Percentiles rank a stretch among this genome's conserved stretches.
Evolutionary conservation across 2,329 filamentous ascomycete species (phyloP).

Genomic region (Sclerotinia spermophila): DNA sequence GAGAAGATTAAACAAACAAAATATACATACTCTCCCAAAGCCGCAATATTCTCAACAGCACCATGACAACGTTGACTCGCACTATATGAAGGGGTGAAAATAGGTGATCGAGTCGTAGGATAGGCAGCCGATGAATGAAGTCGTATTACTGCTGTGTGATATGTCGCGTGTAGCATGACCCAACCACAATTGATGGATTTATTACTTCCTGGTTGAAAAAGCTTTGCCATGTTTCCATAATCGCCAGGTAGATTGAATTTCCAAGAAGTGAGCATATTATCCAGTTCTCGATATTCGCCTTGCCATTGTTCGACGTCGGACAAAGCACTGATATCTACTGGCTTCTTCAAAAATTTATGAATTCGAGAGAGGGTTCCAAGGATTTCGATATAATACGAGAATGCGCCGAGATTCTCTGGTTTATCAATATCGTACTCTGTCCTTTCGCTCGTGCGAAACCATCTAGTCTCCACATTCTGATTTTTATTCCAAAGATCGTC

Average conservation of each 20-base stretch:
- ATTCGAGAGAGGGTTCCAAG: conserved; percentile 83
- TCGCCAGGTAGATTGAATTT: conserved; percentile 79
- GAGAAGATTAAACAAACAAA: not conserved
- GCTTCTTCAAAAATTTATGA: conserved; percentile 82
- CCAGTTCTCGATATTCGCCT: conserved; percentile 77
- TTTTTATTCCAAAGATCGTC: conserved; percentile 85
- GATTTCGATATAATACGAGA: conserved; percentile 88
- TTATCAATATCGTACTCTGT: conserved; percentile 63
- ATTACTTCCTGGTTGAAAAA: conserved; percentile 66
- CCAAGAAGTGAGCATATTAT: conserved; percentile 76
- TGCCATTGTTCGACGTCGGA: conserved; percentile 90
- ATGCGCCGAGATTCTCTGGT: conserved; percentile 79
- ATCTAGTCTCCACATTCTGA: conserved; percentile 76
- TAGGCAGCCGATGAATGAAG: conserved; percentile 91
- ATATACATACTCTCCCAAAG: conserved; percentile 62
- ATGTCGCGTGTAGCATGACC: conserved; percentile 74
- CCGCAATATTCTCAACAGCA: conserved; percentile 78
- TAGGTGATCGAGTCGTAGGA: conserved; percentile 80
- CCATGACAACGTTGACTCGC: conserved; percentile 78
- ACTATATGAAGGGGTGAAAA: conserved; percentile 85
- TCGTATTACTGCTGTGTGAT: conserved; percentile 84
- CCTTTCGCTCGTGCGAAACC: conserved; percentile 60
- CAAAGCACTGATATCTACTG: conserved; percentile 80
- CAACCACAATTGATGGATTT: conserved; percentile 75
- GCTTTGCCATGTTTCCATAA: conserved; percentile 77